Percentiles rank a stretch among this genome's conserved stretches.
phyloP scores from a whole-genome alignment of 2,329 filamentous ascomycete species.

The Penicillium rolfsii region DNA sequence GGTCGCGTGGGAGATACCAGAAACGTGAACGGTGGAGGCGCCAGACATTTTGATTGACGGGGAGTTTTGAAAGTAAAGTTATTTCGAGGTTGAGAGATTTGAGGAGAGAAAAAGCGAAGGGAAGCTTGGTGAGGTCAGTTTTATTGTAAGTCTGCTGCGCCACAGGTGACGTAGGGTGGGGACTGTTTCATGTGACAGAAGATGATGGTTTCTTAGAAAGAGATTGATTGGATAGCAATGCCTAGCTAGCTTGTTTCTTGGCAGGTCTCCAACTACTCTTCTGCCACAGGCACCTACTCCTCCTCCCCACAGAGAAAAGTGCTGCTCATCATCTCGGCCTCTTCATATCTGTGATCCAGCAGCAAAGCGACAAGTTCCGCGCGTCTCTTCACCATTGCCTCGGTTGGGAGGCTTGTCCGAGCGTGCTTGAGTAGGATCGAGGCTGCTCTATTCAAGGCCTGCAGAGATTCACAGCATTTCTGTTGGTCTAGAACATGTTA shows the following conservation, averaged over 20 bases:
- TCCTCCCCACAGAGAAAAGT: conserved; percentile 8
- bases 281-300: conserved; percentile 6
- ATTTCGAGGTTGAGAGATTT: neutral
- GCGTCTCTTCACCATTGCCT: conserved; percentile 9
- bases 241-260: neutral
- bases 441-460: conserved; percentile 13
- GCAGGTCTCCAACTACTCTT: conserved; percentile 12
- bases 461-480: conserved; percentile 1
- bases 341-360: conserved; percentile 11
- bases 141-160: conserved; percentile 32
- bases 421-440: conserved; percentile 8
- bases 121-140: conserved; percentile 22
- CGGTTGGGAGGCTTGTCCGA: conserved; percentile 8
- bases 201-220: neutral
- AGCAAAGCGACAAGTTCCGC: conserved; percentile 14
- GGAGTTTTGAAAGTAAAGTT: conserved; percentile 9
- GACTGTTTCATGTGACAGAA: conserved; percentile 32
- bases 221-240: conserved; percentile 1
- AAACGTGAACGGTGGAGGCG: conserved; percentile 76
- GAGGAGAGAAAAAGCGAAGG: conserved; percentile 11
- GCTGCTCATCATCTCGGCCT: conserved; percentile 9
- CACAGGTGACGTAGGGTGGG: conserved; percentile 41
- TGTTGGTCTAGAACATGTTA: too few species aligned
- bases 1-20: conserved; percentile 81
- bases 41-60: conserved; percentile 53